Conservation (phyloP, 495 filamentous ascomycete species). For the Hypomontagnella submonticulosa region DNA sequence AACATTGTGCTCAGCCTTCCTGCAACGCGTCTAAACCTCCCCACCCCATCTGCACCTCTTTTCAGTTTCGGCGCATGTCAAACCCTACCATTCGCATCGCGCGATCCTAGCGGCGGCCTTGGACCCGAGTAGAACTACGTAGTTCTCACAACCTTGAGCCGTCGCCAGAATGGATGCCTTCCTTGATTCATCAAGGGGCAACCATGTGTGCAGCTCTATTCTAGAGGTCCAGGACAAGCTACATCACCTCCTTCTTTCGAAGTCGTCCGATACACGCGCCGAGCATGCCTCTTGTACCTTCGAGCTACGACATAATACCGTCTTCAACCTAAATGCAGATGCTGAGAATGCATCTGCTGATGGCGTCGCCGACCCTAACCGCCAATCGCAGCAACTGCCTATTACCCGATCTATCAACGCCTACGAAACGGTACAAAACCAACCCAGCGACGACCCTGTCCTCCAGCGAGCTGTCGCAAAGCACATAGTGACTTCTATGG, state of each 20-base stretch:
- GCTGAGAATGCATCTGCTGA: constrained; percentile 48
- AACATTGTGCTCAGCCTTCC: constrained; percentile 11
- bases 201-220: constrained; percentile 51
- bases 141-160: neutral
- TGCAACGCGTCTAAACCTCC: constrained; percentile 27
- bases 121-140: constrained; percentile 1
- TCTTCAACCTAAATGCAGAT: constrained; percentile 52
- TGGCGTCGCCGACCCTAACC: constrained; percentile 32
- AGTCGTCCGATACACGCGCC: constrained; percentile 52
- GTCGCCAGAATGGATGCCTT: constrained; percentile 52
- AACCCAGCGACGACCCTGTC: constrained; percentile 54
- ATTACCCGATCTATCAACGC: constrained; percentile 44
- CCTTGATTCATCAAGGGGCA: constrained; percentile 46
- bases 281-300: constrained; percentile 54
- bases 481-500: constrained; percentile 53
- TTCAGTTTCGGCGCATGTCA: no score
- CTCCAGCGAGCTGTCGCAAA: constrained; percentile 56
- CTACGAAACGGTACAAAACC: constrained; percentile 55
- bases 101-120: constrained; percentile 7
- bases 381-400: constrained; percentile 40
- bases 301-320: constrained; percentile 50
- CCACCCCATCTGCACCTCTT: constrained; percentile 20
- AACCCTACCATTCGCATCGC: constrained; percentile 17
- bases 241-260: constrained; percentile 47
- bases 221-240: constrained; percentile 54